Evolutionary conservation across 2,329 filamentous ascomycete genomes (phyloP).

Genomic region (Penicillium occitanis): DNA sequence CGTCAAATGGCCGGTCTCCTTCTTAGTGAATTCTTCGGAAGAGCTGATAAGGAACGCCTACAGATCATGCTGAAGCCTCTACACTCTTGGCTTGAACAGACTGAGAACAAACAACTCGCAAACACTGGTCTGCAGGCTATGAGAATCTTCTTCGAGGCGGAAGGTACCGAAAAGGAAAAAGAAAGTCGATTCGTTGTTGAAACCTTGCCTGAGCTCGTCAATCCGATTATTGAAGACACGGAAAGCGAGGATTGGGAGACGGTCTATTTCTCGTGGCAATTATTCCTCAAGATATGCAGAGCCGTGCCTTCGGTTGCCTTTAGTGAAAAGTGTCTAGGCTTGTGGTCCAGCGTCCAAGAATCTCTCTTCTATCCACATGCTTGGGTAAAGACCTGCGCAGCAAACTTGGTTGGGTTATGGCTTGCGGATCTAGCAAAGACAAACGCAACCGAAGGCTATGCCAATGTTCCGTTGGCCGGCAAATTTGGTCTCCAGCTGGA

Average conservation of each 20-base stretch:
- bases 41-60: conserved; percentile 70
- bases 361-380: conserved; percentile 71
- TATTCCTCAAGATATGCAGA: conserved; percentile 66
- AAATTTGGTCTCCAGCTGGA: conserved; percentile 69
- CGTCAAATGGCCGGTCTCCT: conserved; percentile 76
- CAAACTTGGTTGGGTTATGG: conserved; percentile 72
- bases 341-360: conserved; percentile 70
- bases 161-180: conserved; percentile 63
- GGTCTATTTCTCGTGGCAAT: conserved; percentile 69
- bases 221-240: conserved; percentile 49
- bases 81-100: conserved; percentile 72
- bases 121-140: conserved; percentile 78
- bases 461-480: conserved; percentile 63
- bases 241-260: conserved; percentile 65
- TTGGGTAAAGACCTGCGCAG: conserved; percentile 73
- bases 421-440: conserved; percentile 74
- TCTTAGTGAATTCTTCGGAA: conserved; percentile 75
- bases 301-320: conserved; percentile 65
- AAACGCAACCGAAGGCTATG: conserved; percentile 55
- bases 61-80: conserved; percentile 70
- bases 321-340: conserved; percentile 55
- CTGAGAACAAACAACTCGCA: conserved; percentile 68
- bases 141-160: conserved; percentile 75
- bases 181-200: conserved; percentile 63
- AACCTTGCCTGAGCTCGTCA: conserved; percentile 57